Conservation (phyloP, 306 rosid species). For the Pyrus communis region DNA sequence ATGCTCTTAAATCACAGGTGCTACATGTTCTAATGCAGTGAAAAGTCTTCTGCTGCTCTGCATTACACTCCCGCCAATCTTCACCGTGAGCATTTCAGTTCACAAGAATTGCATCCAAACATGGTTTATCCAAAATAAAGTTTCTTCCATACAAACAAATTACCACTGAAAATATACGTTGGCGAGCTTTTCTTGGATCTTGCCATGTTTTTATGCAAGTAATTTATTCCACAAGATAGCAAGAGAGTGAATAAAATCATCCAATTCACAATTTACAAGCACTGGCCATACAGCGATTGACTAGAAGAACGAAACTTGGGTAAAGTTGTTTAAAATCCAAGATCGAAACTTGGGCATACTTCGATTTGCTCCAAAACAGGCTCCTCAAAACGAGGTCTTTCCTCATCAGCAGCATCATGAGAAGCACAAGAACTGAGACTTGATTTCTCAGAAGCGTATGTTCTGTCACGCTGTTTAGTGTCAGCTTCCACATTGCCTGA, state of each 20-base stretch:
- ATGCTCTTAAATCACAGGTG: not conserved
- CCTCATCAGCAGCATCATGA: conserved; percentile 16
- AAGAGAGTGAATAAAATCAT: too few species aligned
- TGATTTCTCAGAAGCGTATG: conserved; percentile 14
- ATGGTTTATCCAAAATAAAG: conserved; percentile 16
- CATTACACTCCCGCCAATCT: conserved; percentile 9
- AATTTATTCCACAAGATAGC: not conserved
- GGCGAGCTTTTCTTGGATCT: not conserved
- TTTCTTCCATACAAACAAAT: not conserved
- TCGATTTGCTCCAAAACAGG: conserved; percentile 17
- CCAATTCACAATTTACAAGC: too few species aligned
- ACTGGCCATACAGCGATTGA: too few species aligned
- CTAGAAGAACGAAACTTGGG: not conserved
- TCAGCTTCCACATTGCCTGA: conserved; percentile 31
- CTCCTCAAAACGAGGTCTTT: conserved; percentile 24
- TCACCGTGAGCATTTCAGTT: conserved; percentile 16
- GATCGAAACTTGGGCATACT: conserved; percentile 65
- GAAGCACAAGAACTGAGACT: conserved; percentile 13
- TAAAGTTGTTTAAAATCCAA: conserved; percentile 45
- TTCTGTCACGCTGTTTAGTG: conserved; percentile 19
- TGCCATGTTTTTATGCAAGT: not conserved
- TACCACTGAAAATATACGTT: not conserved
- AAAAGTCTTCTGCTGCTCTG: conserved; percentile 6
- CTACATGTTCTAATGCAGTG: conserved; percentile 3
- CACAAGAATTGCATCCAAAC: conserved; percentile 6